Evolutionary conservation across 2,329 filamentous ascomycete genomes (phyloP).

Genomic region (Fulvia fulva): DNA sequence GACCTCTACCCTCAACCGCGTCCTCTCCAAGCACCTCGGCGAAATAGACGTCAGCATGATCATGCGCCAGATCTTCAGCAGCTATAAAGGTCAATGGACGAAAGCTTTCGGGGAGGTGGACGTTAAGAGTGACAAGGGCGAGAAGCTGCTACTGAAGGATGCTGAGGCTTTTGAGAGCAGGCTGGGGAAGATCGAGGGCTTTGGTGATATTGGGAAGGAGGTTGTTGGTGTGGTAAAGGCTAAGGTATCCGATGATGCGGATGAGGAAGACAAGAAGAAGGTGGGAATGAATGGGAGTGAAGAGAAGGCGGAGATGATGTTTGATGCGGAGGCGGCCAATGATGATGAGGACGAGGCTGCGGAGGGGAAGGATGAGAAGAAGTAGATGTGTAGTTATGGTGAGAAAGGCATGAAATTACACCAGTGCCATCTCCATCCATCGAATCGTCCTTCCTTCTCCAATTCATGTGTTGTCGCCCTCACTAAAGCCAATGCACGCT

Average conservation of each 20-base stretch:
- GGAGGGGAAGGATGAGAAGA: conserved; percentile 2
- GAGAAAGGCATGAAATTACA: background rate
- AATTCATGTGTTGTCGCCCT: too few species aligned
- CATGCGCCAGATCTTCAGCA: conserved; percentile 78
- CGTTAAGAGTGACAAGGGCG: conserved; percentile 63
- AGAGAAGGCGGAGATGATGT: conserved; percentile 5
- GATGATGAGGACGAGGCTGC: conserved; percentile 2
- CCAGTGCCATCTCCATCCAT: too few species aligned
- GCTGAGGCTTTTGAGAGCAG: conserved; percentile 67
- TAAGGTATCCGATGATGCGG: conserved; percentile 41
- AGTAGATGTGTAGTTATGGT: background rate
- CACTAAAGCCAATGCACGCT: too few species aligned
- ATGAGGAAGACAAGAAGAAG: background rate
- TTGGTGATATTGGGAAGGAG: conserved; percentile 57
- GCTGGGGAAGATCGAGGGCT: conserved; percentile 74
- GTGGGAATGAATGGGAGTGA: conserved; percentile 6
- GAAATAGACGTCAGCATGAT: conserved; percentile 75
- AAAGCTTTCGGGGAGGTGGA: conserved; percentile 63
- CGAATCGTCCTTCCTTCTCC: too few species aligned
- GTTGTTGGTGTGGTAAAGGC: conserved; percentile 39
- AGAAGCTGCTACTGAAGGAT: conserved; percentile 75
- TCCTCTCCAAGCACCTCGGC: conserved; percentile 75
- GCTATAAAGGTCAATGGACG: conserved; percentile 75
- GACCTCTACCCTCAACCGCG: conserved; percentile 77
- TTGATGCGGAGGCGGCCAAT: conserved; percentile 9